Base-by-base conservation (phyloP, 1,284 basidiomycete species). In the Ustilago sp. region DNA sequence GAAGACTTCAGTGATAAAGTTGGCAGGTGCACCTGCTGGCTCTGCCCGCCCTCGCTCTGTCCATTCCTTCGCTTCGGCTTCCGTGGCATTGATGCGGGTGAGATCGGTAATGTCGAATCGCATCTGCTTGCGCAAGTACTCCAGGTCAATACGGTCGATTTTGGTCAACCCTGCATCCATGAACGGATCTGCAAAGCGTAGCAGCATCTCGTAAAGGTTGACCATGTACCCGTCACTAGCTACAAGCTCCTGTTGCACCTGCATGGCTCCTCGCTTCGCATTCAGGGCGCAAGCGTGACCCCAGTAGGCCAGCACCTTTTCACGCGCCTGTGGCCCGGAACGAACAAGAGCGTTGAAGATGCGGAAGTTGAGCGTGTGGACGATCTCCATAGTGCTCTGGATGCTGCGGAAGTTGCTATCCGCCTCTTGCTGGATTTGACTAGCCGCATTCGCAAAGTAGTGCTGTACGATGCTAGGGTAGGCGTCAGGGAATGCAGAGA, bases 1-100 rank as follows among this genome's bases (percentile, higher is more conserved):
- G 88, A 97, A 99, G 12, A 97, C 90, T 62, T 98, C 93, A 1
- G 95, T 95, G 77, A 99, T 95, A 87, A 99, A 99, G 86, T 97
- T 98, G 38, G 79, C 59, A 12, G 77, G 58, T 17, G 72, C 47
- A 2, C 58, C 54, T 11, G 65, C 31, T 12, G 57, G 54, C 28
- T 52, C 61, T 2, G 59, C 45, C 12, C 47, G 59, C 4, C 63
- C 80, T 39, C 67, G 50, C 23, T 77, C 57, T 13, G 71, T 56
- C 83, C 83, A 84, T 45, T 79, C 76, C 32, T 65, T 76, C 3
- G 82, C 84, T 54, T 86, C 82, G 1, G 71, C 68, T 61, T 84
- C 83, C 31, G 80, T 82, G 2, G 85, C 83, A 50, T 82, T 81
- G 61, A 86, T 74, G n/a, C 85, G 68, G 7, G 85, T 86, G 32